Conservation (phyloP, 768 basidiomycete genomes). For the Kwoniella heveanensis region DNA sequence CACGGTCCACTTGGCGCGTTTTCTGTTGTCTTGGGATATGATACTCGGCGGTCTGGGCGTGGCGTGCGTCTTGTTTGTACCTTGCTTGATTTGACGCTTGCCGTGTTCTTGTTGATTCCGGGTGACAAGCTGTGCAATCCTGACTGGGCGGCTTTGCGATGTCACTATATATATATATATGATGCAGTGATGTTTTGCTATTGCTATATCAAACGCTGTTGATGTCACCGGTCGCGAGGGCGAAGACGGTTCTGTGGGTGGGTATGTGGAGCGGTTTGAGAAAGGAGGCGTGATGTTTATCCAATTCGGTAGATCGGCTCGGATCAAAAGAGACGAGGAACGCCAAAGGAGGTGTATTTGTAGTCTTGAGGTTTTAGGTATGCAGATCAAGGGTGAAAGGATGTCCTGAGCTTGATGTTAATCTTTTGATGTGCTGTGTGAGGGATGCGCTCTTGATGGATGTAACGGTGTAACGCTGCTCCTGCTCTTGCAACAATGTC, state of each 20-base stretch:
- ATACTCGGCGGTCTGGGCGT: conserved; percentile 2
- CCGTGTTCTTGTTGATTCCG: background rate
- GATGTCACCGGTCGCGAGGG: conserved; percentile 1
- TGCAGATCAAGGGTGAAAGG: too few relatives aligned
- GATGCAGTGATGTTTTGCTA: too few relatives aligned
- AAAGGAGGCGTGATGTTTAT: background rate
- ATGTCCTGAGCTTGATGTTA: too few relatives aligned
- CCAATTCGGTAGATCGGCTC: background rate
- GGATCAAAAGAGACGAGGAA: conserved; percentile 1
- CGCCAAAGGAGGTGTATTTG: conserved; percentile 1
- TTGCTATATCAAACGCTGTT: too few relatives aligned
- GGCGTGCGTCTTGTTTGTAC: too few relatives aligned
- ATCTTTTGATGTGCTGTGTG: background rate
- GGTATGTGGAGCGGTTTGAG: background rate
- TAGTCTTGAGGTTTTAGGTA: too few relatives aligned
- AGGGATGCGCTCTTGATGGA: too few relatives aligned
- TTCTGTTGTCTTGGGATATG: background rate
- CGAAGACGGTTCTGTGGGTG: too few relatives aligned
- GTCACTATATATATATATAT: too few relatives aligned
- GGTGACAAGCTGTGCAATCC: background rate
- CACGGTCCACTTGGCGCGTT: background rate
- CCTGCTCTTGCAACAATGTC: too few relatives aligned
- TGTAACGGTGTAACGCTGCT: background rate
- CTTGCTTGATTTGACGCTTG: too few relatives aligned
- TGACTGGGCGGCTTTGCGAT: background rate